A percentile compares a stretch with the other conserved stretches of the same genome.
Conservation (phyloP, 2,329 filamentous ascomycete genomes). For the Arthroderma sp. region DNA sequence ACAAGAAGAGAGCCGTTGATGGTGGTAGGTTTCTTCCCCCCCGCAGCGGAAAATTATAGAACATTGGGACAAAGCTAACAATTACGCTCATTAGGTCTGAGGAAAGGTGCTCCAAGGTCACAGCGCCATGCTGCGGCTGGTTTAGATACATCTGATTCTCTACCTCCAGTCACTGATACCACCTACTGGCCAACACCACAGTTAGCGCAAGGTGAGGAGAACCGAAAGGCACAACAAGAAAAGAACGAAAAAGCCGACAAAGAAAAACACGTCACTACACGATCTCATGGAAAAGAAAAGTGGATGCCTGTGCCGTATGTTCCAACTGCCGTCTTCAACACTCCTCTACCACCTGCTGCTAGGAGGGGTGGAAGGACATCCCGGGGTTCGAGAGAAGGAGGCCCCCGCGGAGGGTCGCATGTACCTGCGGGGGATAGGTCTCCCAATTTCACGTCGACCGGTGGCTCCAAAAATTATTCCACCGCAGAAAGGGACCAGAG, state of each 20-base stretch:
- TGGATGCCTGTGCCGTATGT: constrained; percentile 78
- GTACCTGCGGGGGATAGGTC: too few species aligned
- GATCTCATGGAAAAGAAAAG: constrained; percentile 56
- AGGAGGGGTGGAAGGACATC: constrained; percentile 43
- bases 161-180: constrained; percentile 62
- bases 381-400: constrained; percentile 37
- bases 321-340: constrained; percentile 75
- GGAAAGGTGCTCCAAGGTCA: constrained; percentile 11
- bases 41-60: too few species aligned
- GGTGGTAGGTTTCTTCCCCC: constrained; percentile 12
- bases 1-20: constrained; percentile 23
- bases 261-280: constrained; percentile 46
- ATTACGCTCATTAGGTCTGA: constrained; percentile 10
- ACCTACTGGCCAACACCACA: constrained; percentile 85
- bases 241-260: constrained; percentile 41
- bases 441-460: constrained; percentile 8
- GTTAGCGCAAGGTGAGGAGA: constrained; percentile 59
- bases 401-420: constrained; percentile 29
- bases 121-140: constrained; percentile 10
- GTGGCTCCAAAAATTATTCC: constrained; percentile 17
- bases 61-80: neutral
- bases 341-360: constrained; percentile 47
- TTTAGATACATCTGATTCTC: constrained; percentile 14
- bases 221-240: constrained; percentile 52
- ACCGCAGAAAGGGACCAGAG: neutral